Conservation (phyloP, 768 basidiomycete species). For the Crepidotus variabilis region DNA sequence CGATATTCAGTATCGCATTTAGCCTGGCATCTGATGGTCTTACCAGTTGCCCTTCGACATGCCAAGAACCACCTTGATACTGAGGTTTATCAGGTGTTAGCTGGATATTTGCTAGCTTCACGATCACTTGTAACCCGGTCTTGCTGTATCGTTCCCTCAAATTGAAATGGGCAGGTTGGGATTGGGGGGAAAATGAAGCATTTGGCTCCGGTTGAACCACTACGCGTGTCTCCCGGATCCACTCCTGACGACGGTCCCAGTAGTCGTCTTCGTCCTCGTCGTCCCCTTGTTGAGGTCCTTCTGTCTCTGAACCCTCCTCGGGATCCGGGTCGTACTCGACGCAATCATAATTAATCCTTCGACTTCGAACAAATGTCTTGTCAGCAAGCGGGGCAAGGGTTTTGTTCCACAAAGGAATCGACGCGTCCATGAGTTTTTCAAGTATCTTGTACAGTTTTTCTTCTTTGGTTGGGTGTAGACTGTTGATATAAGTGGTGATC, state of each 20-base stretch:
- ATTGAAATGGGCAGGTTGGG: background rate
- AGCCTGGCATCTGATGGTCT: background rate
- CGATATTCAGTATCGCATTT: no score
- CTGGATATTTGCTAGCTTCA: slow-evolving; percentile 11
- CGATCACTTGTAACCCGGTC: background rate
- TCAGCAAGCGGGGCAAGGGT: slow-evolving; percentile 8
- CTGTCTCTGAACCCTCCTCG: slow-evolving; percentile 1
- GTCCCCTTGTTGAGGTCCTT: slow-evolving; percentile 4
- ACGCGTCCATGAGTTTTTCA: background rate
- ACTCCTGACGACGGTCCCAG: slow-evolving; percentile 5
- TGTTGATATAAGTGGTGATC: slow-evolving; percentile 40
- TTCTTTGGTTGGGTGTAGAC: slow-evolving; percentile 29
- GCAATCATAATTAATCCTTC: slow-evolving; percentile 5
- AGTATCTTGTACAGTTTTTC: slow-evolving; percentile 20
- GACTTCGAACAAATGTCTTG: background rate
- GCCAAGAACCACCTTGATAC: slow-evolving; percentile 8
- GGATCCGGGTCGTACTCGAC: slow-evolving; percentile 13
- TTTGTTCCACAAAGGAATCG: slow-evolving; percentile 3
- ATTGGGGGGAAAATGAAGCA: background rate
- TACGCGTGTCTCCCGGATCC: slow-evolving; percentile 5
- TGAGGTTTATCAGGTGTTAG: slow-evolving; percentile 14
- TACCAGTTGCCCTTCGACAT: slow-evolving; percentile 10
- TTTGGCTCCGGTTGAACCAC: slow-evolving; percentile 13
- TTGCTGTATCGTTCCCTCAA: background rate
- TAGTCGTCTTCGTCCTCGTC: slow-evolving; percentile 7